Base-by-base conservation (phyloP, 768 basidiomycete genomes). In the Boletus tomentosulus region DNA sequence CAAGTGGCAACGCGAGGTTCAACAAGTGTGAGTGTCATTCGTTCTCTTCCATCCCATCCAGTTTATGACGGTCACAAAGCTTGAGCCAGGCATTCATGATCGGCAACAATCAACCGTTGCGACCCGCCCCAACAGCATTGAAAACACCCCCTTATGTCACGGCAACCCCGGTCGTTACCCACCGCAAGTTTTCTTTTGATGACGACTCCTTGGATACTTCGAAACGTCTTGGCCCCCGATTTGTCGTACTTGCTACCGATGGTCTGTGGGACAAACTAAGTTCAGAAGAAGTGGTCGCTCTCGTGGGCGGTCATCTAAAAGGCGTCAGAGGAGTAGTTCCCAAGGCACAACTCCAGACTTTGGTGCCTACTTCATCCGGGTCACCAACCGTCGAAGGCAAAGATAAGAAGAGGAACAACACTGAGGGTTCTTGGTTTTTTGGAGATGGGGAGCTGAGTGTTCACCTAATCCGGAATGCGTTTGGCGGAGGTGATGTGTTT, bases 71-170 rank as follows among this genome's bases (percentile, higher is more conserved):
- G 16, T 48, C 31, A 34, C 55, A 22, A 60, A 84, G 83, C 16
- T 64, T 91, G 60, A 83, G 78, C 60, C 76, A 83, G 54, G 83
- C 82, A 19, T 89, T 89, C 73, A 74, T 87, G 64, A 73, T 77
- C 49, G 86, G 85, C 49, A 87, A 79, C 63, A 78, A 78, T 42
- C 74, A 74, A 53, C 72, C 80, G 2, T 72, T 88, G 66, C 82
- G 89, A 22, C 70, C 78, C 7, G 72, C 85, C 3, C 87, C 85
- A 13, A 50, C 79, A 13, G 70, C 78, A 22, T 81, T 89, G 70
- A 88, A 86, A 69, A 92, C 94, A 4, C 93, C 93, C 2, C 93
- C 93, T n/a, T 97, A 96, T 69, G 92, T 96, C 24, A 94, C 80
- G 31, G 84, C 93, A 15, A 76, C 77, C 7, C 93, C 93, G 3